A percentile compares a stretch with the other conserved stretches of the same genome.
Conservation (phyloP, 2,329 filamentous ascomycete genomes). For the Magnaporthiopsis poae region DNA sequence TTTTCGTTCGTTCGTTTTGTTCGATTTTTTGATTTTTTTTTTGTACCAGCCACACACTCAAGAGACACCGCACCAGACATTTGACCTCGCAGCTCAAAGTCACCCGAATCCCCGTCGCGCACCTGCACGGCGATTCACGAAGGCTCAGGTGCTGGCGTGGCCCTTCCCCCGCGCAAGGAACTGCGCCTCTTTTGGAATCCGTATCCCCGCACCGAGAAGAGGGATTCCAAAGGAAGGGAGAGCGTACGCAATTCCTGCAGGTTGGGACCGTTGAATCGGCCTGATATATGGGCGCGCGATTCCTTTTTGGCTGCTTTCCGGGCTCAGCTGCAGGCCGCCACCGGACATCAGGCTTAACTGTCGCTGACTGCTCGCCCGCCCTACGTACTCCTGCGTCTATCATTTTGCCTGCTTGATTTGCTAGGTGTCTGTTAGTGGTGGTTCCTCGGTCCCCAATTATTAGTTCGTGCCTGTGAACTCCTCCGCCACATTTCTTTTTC, state of each 20-base stretch:
- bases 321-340: not conserved
- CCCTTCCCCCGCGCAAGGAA: not conserved
- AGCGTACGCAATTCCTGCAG: not conserved
- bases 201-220: not conserved
- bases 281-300: not conserved
- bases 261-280: not conserved
- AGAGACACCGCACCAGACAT: not conserved
- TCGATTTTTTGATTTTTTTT: not conserved
- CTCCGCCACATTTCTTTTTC: not conserved
- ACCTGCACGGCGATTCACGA: not conserved
- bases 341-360: not conserved
- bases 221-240: not conserved
- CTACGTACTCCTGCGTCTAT: not conserved
- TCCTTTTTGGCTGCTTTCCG: not conserved
- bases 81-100: not conserved
- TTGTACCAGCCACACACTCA: not conserved
- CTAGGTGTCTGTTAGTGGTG: not conserved
- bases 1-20: not conserved
- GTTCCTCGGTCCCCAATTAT: not conserved
- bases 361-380: not conserved
- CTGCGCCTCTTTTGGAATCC: not conserved
- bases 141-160: not conserved
- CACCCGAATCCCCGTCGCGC: not conserved
- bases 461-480: not conserved
- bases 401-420: not conserved